Base-by-base conservation (phyloP, 805 yeast genomes). In the Suhomyces canberraensis region DNA sequence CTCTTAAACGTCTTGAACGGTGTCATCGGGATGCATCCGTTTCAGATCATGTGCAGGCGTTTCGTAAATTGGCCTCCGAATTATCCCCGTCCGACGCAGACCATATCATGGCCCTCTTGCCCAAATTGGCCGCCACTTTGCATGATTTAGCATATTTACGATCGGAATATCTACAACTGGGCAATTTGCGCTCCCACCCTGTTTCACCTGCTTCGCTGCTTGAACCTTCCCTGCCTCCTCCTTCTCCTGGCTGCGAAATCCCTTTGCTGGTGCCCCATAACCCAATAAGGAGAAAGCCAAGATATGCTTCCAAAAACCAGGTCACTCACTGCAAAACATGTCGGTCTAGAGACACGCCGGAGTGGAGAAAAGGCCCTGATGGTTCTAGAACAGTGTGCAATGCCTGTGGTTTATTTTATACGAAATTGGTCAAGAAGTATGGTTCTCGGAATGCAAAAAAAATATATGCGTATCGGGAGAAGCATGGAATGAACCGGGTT, bases 291-390 rank as follows among this genome's bases (percentile, higher is more conserved):
- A 31, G 33, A 16, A 31, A 31, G 18, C 16, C 33, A 20, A 31
- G 33, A 14, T 25, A 25, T 16, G 15, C 17, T 8, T 21, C 13
- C 14, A 14, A 13, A 6, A 14, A 25, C 4, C 14, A 31, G 14
- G 33, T 33, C 8, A n/a, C 39, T 7, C 29, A 29, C 15, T 45
- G 48, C 25, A 28, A 44, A 24, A 95, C 88, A 48, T 89, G 96
- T 62, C 81, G 81, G 0, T 76, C 81, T 2, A 69, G 69, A 19
- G 78, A 77, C 31, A 85, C 95, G 0, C 96, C 96, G 0, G 96
- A 90, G 58, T 89, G 97, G 97, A 72, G 97, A 53, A 70, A 83
- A 42, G 97, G 96, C 0, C 96, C 96, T 1, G 74, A 76, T 39
- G 95, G 95, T 0, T 77, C 81, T 4, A 73, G 87, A 49, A 84